phyloP scores from a whole-genome alignment of 2,329 filamentous ascomycete genomes.

The Talaromyces sp. region DNA sequence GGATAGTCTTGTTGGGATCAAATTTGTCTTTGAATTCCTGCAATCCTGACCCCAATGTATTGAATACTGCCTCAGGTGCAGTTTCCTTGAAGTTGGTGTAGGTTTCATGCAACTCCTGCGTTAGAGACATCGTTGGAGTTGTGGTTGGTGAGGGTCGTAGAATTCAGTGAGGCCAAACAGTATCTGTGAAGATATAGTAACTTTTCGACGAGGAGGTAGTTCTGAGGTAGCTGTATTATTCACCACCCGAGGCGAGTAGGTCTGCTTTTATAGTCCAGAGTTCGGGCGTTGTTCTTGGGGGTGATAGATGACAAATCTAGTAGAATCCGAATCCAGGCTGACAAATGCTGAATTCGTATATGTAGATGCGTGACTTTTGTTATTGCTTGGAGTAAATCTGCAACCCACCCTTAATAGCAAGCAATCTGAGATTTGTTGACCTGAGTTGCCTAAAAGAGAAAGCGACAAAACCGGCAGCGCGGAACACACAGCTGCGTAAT shows the following conservation, averaged over 20 bases:
- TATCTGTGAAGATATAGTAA: background rate
- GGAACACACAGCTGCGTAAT: background rate
- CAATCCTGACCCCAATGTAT: background rate
- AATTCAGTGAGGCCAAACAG: background rate
- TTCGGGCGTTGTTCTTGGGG: background rate
- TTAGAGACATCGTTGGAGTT: conserved; percentile 11
- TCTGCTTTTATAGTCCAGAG: background rate
- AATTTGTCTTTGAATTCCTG: conserved; percentile 13
- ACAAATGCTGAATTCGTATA: background rate
- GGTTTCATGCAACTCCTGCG: background rate
- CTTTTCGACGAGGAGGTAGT: background rate
- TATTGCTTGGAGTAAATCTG: background rate
- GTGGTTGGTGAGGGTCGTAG: background rate
- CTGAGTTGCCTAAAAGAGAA: background rate
- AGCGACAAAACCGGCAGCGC: background rate
- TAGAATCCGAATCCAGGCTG: background rate
- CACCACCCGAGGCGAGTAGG: background rate
- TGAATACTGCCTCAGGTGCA: background rate
- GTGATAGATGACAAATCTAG: background rate
- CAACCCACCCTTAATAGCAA: background rate
- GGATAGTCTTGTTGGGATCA: conserved; percentile 30
- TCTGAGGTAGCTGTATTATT: background rate
- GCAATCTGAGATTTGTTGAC: background rate
- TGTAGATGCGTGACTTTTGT: background rate
- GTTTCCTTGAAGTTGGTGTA: conserved; percentile 1